Percentiles rank a stretch among this genome's conserved stretches.
Conservation (phyloP, 2,329 filamentous ascomycete genomes). For the Aciculosporium take region DNA sequence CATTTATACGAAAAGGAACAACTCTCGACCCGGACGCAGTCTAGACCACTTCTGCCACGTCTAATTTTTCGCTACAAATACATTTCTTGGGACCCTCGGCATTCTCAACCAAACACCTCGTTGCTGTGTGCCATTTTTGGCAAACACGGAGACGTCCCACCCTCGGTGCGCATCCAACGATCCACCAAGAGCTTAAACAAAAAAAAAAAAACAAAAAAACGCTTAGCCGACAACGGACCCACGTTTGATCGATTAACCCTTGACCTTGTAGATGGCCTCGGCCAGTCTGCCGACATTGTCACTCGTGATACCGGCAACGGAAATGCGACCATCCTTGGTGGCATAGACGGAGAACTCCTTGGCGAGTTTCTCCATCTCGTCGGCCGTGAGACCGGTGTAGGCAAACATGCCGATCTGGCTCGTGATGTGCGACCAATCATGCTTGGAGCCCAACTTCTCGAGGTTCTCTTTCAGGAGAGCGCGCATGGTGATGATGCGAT, state of each 20-base stretch:
- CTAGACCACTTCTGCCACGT: neutral
- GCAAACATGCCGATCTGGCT: slow-evolving; percentile 99
- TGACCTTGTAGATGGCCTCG: slow-evolving; percentile 74
- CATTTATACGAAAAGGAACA: neutral
- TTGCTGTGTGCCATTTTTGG: neutral
- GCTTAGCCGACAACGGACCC: too few relatives aligned
- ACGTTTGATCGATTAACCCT: slow-evolving; percentile 34
- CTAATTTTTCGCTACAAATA: neutral
- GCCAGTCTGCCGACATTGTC: slow-evolving; percentile 69
- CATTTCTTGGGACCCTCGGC: neutral
- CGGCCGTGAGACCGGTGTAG: slow-evolving; percentile 81
- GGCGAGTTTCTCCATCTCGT: slow-evolving; percentile 82
- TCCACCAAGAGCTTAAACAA: neutral
- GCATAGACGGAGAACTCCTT: slow-evolving; percentile 97
- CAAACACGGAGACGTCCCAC: too few relatives aligned
- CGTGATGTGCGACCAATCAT: slow-evolving; percentile 98
- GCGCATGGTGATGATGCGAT: slow-evolving; percentile 98
- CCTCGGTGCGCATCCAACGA: neutral
- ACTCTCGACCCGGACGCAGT: neutral
- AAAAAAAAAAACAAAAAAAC: too few relatives aligned
- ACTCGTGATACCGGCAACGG: slow-evolving; percentile 68
- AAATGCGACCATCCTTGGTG: slow-evolving; percentile 82
- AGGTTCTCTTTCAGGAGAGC: slow-evolving; percentile 87
- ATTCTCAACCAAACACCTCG: neutral
- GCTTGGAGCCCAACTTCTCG: slow-evolving; percentile 85